phyloP scores from a whole-genome alignment of 2,329 filamentous ascomycete genomes.

The Aspergillus carbonarius region DNA sequence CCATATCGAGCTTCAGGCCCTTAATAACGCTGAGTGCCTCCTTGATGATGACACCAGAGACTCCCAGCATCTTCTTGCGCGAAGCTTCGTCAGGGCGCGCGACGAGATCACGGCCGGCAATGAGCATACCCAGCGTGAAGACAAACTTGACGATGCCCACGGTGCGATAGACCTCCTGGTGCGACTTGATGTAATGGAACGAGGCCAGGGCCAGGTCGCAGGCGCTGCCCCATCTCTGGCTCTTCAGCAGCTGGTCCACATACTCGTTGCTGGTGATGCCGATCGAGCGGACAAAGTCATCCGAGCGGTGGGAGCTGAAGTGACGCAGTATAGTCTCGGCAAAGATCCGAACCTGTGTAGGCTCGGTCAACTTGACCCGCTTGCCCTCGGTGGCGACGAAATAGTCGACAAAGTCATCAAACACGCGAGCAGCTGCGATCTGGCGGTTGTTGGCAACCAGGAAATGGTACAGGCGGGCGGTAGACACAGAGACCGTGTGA shows the following conservation, averaged over 20 bases:
- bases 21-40: constrained; percentile 43
- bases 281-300: constrained; percentile 38
- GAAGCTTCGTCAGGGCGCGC: constrained; percentile 35
- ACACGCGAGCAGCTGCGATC: constrained; percentile 26
- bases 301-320: constrained; percentile 36
- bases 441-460: constrained; percentile 27
- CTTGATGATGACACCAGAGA: constrained; percentile 43
- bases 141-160: constrained; percentile 35
- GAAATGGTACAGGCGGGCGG: constrained; percentile 37
- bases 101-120: constrained; percentile 39
- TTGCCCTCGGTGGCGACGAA: constrained; percentile 35
- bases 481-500: constrained; percentile 36
- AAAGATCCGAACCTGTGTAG: constrained; percentile 32
- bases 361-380: constrained; percentile 24
- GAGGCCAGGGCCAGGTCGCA: constrained; percentile 34
- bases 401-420: constrained; percentile 33
- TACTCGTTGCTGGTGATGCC: constrained; percentile 36
- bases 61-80: constrained; percentile 41
- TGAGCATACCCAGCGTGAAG: constrained; percentile 33
- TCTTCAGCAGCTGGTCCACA: constrained; percentile 30
- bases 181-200: constrained; percentile 35
- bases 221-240: constrained; percentile 31
- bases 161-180: constrained; percentile 29
- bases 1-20: constrained; percentile 44
- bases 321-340: constrained; percentile 33